Base-by-base conservation (phyloP, 345 rosid species). In the Salix viminalis region DNA sequence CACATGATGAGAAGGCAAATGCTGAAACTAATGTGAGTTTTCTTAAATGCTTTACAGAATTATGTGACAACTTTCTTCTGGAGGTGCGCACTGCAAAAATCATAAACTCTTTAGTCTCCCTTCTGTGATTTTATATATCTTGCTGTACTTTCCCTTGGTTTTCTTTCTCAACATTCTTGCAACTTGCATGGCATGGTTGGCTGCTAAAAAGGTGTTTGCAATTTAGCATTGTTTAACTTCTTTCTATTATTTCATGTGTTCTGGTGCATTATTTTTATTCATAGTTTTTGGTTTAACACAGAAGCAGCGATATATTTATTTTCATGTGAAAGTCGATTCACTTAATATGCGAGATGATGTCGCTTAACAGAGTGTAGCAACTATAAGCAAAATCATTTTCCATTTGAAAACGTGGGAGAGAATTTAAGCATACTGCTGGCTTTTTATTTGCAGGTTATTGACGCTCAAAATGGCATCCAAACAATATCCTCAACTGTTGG, bases 401-500 rank as follows among this genome's bases (percentile, higher is more conserved):
- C 28, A 54, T 8, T 24, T 30, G 28, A 42, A 37, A 54, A 75
- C 37, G 16, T 23, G 44, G 24, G 28, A 7, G 36, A 11, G 58
- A 15, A 7, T 37, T 58, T 28, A 19, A 30, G 60, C 39, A 62
- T 71, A 50, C 23, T 46, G n/a, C 15, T 71, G 67, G 3, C 28
- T 13, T 11, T 39, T 2, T 36, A 32, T 81, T 77, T 80, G 66
- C 88, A 95, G 97, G 85, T 71, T 69, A 73, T 26, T 79, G 79
- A 76, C 80, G 41, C 58, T 70, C 71, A 74, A 69, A 72, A 75
- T 72, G 74, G 58, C 52, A 54, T 65, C 50, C 70, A 48, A 69
- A 62, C 77, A 19, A 68, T 76, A 65, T 21, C 68, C 61, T 65
- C 32, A 54, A 50, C 28, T 21, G 5, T 64, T 8, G 32, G 62